Conservation (phyloP, 2,329 filamentous ascomycete genomes). For the Fusarium duplospermum region DNA sequence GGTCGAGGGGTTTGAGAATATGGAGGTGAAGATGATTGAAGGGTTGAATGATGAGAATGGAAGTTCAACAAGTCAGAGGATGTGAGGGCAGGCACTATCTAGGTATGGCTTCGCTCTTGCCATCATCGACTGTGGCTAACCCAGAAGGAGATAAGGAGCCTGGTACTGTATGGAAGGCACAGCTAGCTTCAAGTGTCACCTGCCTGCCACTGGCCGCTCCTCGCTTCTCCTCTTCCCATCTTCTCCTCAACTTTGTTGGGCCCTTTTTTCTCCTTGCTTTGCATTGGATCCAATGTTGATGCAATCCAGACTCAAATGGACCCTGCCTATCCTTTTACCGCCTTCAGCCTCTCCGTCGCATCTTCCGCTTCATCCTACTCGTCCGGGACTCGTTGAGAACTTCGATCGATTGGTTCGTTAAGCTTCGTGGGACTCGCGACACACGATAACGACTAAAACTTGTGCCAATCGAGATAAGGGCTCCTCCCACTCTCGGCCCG, state of each 20-base stretch:
- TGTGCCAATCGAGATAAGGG: conserved; percentile 26
- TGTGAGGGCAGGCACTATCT: background rate
- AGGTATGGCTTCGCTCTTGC: conserved; percentile 21
- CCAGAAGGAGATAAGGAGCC: conserved; percentile 30
- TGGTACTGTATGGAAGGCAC: conserved; percentile 8
- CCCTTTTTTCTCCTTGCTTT: conserved; percentile 11
- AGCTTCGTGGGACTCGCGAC: conserved; percentile 17
- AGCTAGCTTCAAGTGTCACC: conserved; percentile 21
- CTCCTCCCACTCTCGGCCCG: conserved; percentile 13
- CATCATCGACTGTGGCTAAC: conserved; percentile 25
- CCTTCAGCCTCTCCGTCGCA: conserved; percentile 15
- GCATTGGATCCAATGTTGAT: conserved; percentile 22
- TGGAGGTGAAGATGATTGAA: background rate
- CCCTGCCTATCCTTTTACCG: conserved; percentile 31
- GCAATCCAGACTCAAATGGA: conserved; percentile 38
- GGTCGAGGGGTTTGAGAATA: conserved; percentile 5
- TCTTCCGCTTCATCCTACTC: conserved; percentile 6
- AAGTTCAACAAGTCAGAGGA: background rate
- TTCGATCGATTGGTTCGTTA: conserved; percentile 32
- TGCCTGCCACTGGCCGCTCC: conserved; percentile 2
- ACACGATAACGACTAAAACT: conserved; percentile 6
- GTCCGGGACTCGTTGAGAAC: conserved; percentile 14
- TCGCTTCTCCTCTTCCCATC: conserved; percentile 28
- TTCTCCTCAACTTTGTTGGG: conserved; percentile 12
- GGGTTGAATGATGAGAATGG: background rate